Conservation (phyloP, 768 basidiomycete species). For the Lactarius vividus region DNA sequence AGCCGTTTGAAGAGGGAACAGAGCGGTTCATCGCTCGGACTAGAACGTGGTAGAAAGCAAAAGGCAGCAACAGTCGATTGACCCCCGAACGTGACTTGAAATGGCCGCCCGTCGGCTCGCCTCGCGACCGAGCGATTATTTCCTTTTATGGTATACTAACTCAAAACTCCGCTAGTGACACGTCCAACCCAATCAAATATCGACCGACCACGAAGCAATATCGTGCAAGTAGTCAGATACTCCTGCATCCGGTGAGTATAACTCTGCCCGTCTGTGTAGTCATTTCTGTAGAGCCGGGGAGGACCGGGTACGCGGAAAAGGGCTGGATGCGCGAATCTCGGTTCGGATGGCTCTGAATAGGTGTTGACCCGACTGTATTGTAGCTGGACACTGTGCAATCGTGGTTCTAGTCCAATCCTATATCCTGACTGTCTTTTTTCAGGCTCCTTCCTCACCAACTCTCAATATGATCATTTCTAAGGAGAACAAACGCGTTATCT, state of each 20-base stretch:
- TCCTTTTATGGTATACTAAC: constrained; percentile 1
- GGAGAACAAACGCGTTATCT: constrained; percentile 91
- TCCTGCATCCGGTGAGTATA: constrained; percentile 9
- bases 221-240: not conserved
- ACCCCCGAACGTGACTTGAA: not conserved
- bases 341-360: constrained; percentile 33
- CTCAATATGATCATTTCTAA: constrained; percentile 90
- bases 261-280: not conserved
- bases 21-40: not conserved
- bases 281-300: constrained; percentile 2
- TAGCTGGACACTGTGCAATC: constrained; percentile 39
- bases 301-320: constrained; percentile 14
- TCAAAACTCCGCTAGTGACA: constrained; percentile 10
- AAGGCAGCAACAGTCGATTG: not conserved
- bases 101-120: not conserved
- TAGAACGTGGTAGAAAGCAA: not conserved
- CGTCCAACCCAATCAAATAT: not conserved
- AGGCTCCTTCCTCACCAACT: constrained; percentile 36
- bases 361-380: constrained; percentile 27
- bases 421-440: not conserved
- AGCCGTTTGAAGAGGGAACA: not conserved
- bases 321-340: constrained; percentile 37
- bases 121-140: not conserved
- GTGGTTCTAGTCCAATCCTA: constrained; percentile 35
- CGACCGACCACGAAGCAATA: not conserved